Percentiles rank a stretch among this genome's conserved stretches.
phyloP scores from a whole-genome alignment of 2,329 filamentous ascomycete species.

The Fusarium heterosporum region DNA sequence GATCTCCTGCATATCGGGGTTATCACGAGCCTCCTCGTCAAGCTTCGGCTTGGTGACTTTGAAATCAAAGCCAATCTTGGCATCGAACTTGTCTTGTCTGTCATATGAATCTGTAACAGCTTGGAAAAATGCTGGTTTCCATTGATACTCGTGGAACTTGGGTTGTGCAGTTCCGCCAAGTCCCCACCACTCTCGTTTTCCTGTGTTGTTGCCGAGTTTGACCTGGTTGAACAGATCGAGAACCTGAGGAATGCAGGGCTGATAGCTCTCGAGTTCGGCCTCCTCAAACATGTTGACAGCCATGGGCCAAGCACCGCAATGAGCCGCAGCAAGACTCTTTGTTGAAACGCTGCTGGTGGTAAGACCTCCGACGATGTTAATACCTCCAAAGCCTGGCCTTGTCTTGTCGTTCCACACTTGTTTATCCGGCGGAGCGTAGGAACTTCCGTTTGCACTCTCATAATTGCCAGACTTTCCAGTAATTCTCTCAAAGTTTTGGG shows the following conservation, averaged over 20 bases:
- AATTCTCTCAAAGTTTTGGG: constrained; percentile 42
- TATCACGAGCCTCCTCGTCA: constrained; percentile 34
- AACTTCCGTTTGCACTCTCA: constrained; percentile 37
- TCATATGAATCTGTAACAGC: constrained; percentile 52
- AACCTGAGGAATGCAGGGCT: constrained; percentile 58
- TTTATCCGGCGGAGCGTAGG: constrained; percentile 42
- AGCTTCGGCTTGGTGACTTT: constrained; percentile 48
- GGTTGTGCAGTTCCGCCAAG: constrained; percentile 6
- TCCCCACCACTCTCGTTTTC: constrained; percentile 18
- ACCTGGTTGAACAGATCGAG: constrained; percentile 50
- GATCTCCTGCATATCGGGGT: constrained; percentile 41
- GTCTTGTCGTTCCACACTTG: constrained; percentile 39
- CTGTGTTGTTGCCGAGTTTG: constrained; percentile 17
- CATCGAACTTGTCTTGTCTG: constrained; percentile 49
- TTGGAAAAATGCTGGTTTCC: constrained; percentile 51
- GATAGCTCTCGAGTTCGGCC: constrained; percentile 56
- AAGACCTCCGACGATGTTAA: constrained; percentile 55
- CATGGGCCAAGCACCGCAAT: constrained; percentile 57
- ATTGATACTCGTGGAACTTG: constrained; percentile 46
- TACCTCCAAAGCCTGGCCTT: constrained; percentile 51
- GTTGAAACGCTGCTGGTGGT: constrained; percentile 58
- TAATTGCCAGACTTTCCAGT: constrained; percentile 41
- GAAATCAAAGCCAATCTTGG: constrained; percentile 49
- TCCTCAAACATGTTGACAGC: constrained; percentile 58
- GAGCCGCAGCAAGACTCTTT: constrained; percentile 56